phyloP scores from a whole-genome alignment of 2,329 filamentous ascomycete species.

The Scytalidium sp. region DNA sequence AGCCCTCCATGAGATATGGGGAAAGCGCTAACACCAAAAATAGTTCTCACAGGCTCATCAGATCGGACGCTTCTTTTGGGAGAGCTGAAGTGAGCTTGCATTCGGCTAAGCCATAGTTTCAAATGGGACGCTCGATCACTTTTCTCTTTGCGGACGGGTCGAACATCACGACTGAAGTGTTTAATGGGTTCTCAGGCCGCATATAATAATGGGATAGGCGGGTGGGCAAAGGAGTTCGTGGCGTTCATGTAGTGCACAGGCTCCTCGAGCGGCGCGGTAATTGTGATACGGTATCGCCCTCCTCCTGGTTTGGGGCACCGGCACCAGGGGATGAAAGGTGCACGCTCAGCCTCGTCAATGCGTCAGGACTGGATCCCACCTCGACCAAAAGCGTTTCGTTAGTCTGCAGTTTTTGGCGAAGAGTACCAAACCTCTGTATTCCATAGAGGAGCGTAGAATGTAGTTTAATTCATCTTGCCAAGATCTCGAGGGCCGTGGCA shows the following conservation, averaged over 20 bases:
- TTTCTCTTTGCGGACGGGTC: not conserved
- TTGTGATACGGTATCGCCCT: not conserved
- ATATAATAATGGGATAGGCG: not conserved
- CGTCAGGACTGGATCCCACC: no score
- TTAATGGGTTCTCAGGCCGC: not conserved
- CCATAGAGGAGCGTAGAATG: no score
- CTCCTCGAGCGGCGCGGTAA: not conserved
- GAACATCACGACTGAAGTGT: not conserved
- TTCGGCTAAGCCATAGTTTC: no score
- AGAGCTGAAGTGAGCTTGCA: constrained; percentile 62
- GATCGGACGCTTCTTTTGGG: constrained; percentile 82
- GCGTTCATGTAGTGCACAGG: not conserved
- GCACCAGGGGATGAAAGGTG: not conserved
- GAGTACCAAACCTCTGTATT: no score
- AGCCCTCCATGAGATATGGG: no score
- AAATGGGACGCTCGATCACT: not conserved
- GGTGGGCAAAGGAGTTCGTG: not conserved
- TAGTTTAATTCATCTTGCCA: no score
- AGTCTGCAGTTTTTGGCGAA: no score
- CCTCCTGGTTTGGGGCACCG: not conserved
- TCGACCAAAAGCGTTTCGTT: no score
- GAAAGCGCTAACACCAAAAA: constrained; percentile 15
- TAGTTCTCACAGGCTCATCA: constrained; percentile 87
- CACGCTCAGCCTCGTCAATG: not conserved
- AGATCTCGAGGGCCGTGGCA: no score